phyloP scores from a whole-genome alignment of 768 basidiomycete genomes.

The Pleurotus salmoneostramineus region DNA sequence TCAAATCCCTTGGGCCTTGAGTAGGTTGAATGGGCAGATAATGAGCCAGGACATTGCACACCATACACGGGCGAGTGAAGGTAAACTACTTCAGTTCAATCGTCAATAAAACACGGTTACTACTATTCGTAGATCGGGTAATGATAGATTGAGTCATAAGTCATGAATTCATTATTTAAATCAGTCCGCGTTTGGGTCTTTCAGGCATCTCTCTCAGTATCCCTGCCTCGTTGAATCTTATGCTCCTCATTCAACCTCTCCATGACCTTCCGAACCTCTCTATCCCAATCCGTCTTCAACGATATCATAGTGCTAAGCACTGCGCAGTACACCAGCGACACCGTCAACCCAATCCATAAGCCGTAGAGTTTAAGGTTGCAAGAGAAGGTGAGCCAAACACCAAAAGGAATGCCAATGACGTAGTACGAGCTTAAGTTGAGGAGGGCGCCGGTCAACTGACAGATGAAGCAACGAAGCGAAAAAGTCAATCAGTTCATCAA shows the following conservation, averaged over 20 bases:
- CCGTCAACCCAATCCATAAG: constrained; percentile 81
- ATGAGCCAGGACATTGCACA: too few relatives aligned
- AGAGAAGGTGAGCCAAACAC: constrained; percentile 72
- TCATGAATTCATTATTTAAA: too few relatives aligned
- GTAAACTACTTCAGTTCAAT: too few relatives aligned
- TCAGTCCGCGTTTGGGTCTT: too few relatives aligned
- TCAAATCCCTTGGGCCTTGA: too few relatives aligned
- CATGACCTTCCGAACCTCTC: constrained; percentile 61
- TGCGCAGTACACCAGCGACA: constrained; percentile 57
- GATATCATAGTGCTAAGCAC: constrained; percentile 50
- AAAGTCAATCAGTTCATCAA: background rate
- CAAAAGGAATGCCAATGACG: constrained; percentile 77
- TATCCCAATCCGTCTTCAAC: constrained; percentile 62
- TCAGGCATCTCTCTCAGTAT: background rate
- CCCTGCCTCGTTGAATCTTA: constrained; percentile 12
- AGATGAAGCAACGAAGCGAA: background rate
- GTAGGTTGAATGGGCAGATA: too few relatives aligned
- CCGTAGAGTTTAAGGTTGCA: constrained; percentile 57
- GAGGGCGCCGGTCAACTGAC: constrained; percentile 66
- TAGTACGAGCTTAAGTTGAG: constrained; percentile 85
- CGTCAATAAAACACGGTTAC: too few relatives aligned
- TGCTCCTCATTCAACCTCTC: constrained; percentile 48
- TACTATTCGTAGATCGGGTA: too few relatives aligned
- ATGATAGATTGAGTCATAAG: too few relatives aligned
- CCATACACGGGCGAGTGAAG: too few relatives aligned